Evolutionary conservation across 345 rosid species (phyloP).

Genomic region (Erucastrum elatum): DNA sequence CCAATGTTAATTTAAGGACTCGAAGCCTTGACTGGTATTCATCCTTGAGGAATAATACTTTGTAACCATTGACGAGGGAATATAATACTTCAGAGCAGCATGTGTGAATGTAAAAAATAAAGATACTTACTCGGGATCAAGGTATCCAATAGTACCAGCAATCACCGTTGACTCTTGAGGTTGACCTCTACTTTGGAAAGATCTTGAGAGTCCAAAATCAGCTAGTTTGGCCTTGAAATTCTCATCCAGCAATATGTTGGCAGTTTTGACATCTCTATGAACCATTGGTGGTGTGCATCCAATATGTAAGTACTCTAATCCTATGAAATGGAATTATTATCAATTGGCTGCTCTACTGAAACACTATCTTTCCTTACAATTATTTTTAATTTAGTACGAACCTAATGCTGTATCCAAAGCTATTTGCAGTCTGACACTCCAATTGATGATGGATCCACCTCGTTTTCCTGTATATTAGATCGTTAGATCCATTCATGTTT

Average conservation of each 20-base stretch:
- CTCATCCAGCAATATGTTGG: constrained; percentile 25
- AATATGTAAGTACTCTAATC: background rate
- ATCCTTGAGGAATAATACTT: too few species aligned
- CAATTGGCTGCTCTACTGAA: too few species aligned
- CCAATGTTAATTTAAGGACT: background rate
- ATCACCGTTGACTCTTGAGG: background rate
- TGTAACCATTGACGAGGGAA: too few species aligned
- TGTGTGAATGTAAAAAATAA: background rate
- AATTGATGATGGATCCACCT: constrained; percentile 13
- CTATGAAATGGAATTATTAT: background rate
- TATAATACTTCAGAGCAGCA: too few species aligned
- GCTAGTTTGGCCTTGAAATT: constrained; percentile 43
- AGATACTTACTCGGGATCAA: constrained; percentile 48
- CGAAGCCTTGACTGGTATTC: background rate
- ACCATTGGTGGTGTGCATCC: background rate
- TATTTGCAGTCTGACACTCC: constrained; percentile 43
- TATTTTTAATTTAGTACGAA: background rate
- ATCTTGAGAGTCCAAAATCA: constrained; percentile 47
- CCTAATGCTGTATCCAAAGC: constrained; percentile 55
- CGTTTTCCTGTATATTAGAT: constrained; percentile 17
- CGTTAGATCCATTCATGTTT: background rate
- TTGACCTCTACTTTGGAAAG: constrained; percentile 26
- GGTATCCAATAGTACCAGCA: constrained; percentile 40
- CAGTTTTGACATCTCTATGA: background rate
- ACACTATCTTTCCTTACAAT: too few species aligned